A percentile compares a stretch with the other conserved stretches of the same genome.
Evolutionary conservation across 306 rosid species (phyloP).

Genomic region (Quercus wislizeni): DNA sequence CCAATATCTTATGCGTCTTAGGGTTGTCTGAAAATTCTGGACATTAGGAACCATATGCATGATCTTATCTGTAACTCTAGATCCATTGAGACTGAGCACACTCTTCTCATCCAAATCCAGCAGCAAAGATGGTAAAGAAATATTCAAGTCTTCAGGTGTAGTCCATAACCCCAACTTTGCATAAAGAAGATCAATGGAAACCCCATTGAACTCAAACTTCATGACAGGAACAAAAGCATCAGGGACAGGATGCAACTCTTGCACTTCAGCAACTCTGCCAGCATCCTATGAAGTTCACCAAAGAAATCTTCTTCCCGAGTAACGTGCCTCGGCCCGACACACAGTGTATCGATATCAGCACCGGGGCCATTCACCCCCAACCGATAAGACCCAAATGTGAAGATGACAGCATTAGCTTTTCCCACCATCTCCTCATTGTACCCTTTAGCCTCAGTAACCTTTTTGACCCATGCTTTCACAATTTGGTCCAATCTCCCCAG

Average conservation of each 20-base stretch:
- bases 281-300: background rate
- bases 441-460: background rate
- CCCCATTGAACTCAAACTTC: background rate
- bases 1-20: background rate
- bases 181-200: slow-evolving; percentile 3
- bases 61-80: background rate
- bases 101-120: background rate
- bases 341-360: background rate
- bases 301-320: background rate
- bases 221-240: background rate
- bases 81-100: background rate
- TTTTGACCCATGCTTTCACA: background rate
- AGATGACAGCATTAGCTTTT: background rate
- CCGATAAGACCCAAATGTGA: background rate
- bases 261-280: background rate
- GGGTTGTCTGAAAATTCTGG: background rate
- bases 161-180: background rate
- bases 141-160: background rate
- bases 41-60: background rate
- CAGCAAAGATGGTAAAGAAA: background rate
- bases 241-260: background rate
- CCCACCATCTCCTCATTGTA: background rate
- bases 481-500: slow-evolving; percentile 3
- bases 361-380: slow-evolving; percentile 1
- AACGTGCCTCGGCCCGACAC: slow-evolving; percentile 6